Evolutionary conservation across 2,329 filamentous ascomycete species (phyloP).

Genomic region (Achaetomium macrosporum): DNA sequence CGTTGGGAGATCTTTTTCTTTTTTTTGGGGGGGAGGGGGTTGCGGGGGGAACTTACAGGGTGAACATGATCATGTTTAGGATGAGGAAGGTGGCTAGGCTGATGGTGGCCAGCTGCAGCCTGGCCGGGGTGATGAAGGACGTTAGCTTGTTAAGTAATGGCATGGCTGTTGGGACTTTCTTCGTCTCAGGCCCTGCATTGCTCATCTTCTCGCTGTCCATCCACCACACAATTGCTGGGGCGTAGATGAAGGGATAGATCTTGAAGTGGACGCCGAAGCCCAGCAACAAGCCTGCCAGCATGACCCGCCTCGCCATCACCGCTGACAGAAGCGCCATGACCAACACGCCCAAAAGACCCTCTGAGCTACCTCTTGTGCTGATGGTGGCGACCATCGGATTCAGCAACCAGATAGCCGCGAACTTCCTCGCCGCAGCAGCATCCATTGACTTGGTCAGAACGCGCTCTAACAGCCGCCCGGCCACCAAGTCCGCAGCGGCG

Average conservation of each 20-base stretch:
- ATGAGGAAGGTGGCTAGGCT: conserved; percentile 68
- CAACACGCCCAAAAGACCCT: conserved; percentile 80
- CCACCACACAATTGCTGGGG: conserved; percentile 73
- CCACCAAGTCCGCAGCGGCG: conserved; percentile 72
- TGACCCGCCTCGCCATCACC: conserved; percentile 55
- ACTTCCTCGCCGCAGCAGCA: conserved; percentile 57
- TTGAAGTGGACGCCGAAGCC: conserved; percentile 93
- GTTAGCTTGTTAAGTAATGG: conserved; percentile 16
- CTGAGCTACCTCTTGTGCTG: conserved; percentile 88
- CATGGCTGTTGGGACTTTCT: neutral
- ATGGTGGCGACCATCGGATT: conserved; percentile 99
- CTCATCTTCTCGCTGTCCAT: conserved; percentile 54
- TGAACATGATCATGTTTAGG: conserved; percentile 76
- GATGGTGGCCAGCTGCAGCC: conserved; percentile 53
- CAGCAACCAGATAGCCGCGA: conserved; percentile 83
- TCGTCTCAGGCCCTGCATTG: conserved; percentile 4
- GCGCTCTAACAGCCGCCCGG: conserved; percentile 67
- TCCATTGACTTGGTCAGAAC: conserved; percentile 41
- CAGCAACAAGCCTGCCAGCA: conserved; percentile 66
- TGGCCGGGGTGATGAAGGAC: conserved; percentile 43
- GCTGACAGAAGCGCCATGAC: conserved; percentile 82
- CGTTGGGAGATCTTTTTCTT: neutral
- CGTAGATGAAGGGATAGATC: conserved; percentile 98
- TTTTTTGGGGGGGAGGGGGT: too few relatives aligned
- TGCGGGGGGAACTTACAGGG: conserved; percentile 45